Evolutionary conservation across 2,329 filamentous ascomycete species (phyloP).

Genomic region (Xylaria sp.): DNA sequence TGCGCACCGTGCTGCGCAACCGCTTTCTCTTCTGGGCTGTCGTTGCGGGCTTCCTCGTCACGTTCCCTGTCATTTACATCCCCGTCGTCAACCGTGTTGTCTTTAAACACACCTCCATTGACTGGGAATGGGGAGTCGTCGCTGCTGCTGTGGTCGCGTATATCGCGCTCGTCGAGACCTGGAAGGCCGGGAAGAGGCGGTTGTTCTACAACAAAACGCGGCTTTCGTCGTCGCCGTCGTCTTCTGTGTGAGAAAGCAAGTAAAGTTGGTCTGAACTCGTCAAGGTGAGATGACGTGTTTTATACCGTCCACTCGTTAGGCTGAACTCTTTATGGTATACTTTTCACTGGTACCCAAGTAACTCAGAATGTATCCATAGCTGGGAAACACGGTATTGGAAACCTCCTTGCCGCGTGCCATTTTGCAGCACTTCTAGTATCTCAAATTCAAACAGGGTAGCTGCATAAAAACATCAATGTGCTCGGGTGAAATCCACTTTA

Average conservation of each 20-base stretch:
- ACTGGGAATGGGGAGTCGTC: slow-evolving; percentile 79
- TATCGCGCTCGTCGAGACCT: slow-evolving; percentile 70
- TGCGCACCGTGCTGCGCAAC: slow-evolving; percentile 74
- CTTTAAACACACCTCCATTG: slow-evolving; percentile 75
- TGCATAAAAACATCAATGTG: neutral
- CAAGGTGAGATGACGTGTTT: slow-evolving; percentile 18
- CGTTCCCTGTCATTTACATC: slow-evolving; percentile 73
- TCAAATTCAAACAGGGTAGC: neutral
- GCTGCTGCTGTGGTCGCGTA: slow-evolving; percentile 68
- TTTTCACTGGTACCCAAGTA: neutral
- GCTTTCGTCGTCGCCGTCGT: neutral
- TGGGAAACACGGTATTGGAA: neutral
- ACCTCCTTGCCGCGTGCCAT: neutral
- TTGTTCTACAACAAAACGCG: slow-evolving; percentile 30
- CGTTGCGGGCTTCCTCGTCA: slow-evolving; percentile 66
- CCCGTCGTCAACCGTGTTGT: slow-evolving; percentile 72
- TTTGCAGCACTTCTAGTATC: too few species aligned
- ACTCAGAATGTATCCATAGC: slow-evolving; percentile 3
- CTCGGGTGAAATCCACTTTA: neutral
- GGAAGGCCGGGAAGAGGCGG: slow-evolving; percentile 74
- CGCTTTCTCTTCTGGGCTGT: slow-evolving; percentile 74
- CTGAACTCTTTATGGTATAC: neutral
- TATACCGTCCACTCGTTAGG: slow-evolving; percentile 5
- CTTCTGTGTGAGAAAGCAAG: neutral
- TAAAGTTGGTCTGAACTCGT: neutral